phyloP scores from a whole-genome alignment of 2,329 filamentous ascomycete species.

The Fusarium burgessii region DNA sequence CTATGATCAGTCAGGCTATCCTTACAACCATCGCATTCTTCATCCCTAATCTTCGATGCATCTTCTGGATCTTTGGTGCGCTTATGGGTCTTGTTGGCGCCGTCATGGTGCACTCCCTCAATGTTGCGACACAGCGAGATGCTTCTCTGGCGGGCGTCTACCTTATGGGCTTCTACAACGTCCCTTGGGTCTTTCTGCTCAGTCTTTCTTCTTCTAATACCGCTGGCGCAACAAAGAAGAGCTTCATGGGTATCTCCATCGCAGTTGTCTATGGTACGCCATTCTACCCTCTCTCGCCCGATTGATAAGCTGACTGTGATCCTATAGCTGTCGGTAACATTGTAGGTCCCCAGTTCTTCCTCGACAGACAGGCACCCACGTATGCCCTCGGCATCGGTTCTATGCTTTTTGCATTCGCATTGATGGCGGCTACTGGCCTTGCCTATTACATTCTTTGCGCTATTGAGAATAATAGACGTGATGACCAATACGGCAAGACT shows the following conservation, averaged over 20 bases:
- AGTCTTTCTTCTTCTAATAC: constrained; percentile 49
- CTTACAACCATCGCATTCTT: constrained; percentile 45
- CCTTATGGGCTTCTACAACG: constrained; percentile 52
- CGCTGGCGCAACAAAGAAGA: constrained; percentile 49
- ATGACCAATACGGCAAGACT: constrained; percentile 22
- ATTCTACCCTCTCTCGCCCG: accelerated
- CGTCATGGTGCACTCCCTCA: constrained; percentile 44
- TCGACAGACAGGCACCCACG: constrained; percentile 42
- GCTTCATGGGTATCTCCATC: constrained; percentile 46
- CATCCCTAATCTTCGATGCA: constrained; percentile 47
- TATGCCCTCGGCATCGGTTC: constrained; percentile 47
- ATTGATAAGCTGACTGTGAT: not conserved
- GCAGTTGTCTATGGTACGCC: constrained; percentile 45
- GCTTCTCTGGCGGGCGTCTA: constrained; percentile 49
- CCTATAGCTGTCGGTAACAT: constrained; percentile 48
- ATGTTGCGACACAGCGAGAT: constrained; percentile 30
- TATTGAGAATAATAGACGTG: constrained; percentile 41
- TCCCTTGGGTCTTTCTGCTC: constrained; percentile 46
- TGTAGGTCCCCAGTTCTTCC: constrained; percentile 49
- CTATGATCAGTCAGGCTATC: constrained; percentile 44
- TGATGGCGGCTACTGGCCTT: constrained; percentile 40
- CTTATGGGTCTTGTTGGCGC: constrained; percentile 43
- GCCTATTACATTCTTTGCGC: constrained; percentile 40
- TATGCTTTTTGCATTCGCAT: constrained; percentile 46
- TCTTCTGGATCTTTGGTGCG: constrained; percentile 47